Base-by-base conservation (phyloP, 768 basidiomycete genomes). In the Lactarius akahatsu region DNA sequence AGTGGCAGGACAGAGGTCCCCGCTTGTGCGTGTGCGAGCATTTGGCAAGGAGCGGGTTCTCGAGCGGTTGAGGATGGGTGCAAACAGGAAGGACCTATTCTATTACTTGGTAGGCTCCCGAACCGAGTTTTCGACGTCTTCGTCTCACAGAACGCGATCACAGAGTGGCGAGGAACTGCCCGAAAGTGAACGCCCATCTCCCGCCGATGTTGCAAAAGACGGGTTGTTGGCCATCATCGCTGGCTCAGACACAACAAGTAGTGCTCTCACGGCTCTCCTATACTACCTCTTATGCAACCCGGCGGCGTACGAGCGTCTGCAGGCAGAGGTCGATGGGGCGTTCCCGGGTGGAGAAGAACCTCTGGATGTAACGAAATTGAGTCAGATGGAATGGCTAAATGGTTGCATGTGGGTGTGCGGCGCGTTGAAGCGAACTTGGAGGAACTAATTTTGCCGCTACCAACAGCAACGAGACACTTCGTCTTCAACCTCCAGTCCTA, bases 31-130 rank as follows among this genome's bases (percentile, higher is more conserved):
- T 11, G 1, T 40, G 16, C 47, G 28, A 50, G 8, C n/a, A 54
- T 50, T 40, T 50, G 26, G 23, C 23, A 23, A n/a, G 6, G 52
- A 59, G 11, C 23, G 23, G 47, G 23, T 9, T 2, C 32, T 50
- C 47, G 23, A 56, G 8, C 16, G 61, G 3, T 28, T 56, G 28
- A 38, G 54, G 64, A 62, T 45, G 43, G 30, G 56, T 34, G 36
- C 59, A 26, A 32, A 58, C 52, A 52, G 54, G 20, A 77, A 76
- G 45, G 79, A 80, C 64, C 69, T 81, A 2, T 80, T 78, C 67
- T 73, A 78, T 66, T 73, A 80, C 68, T 65, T 80, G 57, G 79
- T 80, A 69, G 5, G 71, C 23, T 32, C 28, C 30, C 2, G 5
- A 16, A 34, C 30, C 18, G 3, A n/a, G 9, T 28, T 23, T 23